A percentile compares a stretch with the other conserved stretches of the same genome.
Evolutionary conservation across 352 stramenopile species (phyloP).

Genomic region (Pythium plurisporium): DNA sequence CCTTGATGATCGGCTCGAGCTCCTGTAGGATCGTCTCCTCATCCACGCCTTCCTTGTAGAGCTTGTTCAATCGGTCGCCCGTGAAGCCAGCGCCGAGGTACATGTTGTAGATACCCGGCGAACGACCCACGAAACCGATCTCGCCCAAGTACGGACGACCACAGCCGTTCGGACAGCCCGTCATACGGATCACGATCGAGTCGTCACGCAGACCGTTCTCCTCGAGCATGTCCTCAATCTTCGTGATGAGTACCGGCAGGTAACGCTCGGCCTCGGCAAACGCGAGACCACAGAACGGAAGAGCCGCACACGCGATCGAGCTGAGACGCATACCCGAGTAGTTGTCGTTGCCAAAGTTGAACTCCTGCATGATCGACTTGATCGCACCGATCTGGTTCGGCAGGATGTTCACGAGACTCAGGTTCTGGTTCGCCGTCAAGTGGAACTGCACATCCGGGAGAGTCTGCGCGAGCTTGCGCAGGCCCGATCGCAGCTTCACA

Average conservation of each 20-base stretch:
- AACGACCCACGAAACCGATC: conserved; percentile 96
- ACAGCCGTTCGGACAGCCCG: conserved; percentile 97
- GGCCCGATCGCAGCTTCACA: conserved; percentile 83
- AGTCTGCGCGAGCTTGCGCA: conserved; percentile 89
- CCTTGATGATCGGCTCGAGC: conserved; percentile 68
- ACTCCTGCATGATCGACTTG: conserved; percentile 89
- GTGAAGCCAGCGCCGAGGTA: conserved; percentile 91
- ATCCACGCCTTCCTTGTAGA: conserved; percentile 78
- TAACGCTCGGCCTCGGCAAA: conserved; percentile 96
- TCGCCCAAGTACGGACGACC: conserved; percentile 97
- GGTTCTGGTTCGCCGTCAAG: conserved; percentile 94
- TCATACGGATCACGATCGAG: conserved; percentile 97
- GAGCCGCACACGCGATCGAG: conserved; percentile 93
- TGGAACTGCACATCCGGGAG: conserved; percentile 92
- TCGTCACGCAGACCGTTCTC: conserved; percentile 90
- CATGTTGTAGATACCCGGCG: conserved; percentile 95
- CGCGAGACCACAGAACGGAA: conserved; percentile 96
- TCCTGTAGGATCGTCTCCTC: conserved; percentile 74
- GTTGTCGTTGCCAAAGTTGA: conserved; percentile 88
- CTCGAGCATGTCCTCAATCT: conserved; percentile 90
- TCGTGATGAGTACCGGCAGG: conserved; percentile 91
- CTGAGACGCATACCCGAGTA: conserved; percentile 77
- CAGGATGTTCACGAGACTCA: conserved; percentile 93
- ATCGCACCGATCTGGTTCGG: conserved; percentile 88
- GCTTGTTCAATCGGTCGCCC: conserved; percentile 74